These are phyloP conservation scores for Globisporangium nagaii DNA, from an alignment of 352 stramenopile species.

Conservation along the genomic window DNA sequence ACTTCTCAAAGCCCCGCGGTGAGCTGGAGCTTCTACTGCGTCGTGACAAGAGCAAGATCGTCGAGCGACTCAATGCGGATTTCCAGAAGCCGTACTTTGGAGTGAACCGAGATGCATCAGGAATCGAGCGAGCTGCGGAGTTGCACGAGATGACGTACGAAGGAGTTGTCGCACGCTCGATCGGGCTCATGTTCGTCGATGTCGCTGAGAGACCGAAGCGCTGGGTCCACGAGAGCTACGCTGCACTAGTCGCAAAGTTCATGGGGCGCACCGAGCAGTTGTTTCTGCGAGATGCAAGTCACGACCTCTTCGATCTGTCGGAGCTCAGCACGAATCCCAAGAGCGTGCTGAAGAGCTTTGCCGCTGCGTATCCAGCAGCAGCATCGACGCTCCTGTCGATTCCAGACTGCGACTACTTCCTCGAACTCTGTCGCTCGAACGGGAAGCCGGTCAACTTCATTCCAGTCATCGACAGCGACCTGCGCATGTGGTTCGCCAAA, in stretches of 20 bases:
- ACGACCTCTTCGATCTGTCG: constrained; percentile 34
- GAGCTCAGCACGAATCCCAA: constrained; percentile 37
- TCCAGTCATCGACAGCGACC: constrained; percentile 72
- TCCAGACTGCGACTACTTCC: constrained; percentile 77
- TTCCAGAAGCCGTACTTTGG: constrained; percentile 91
- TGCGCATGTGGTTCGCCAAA: constrained; percentile 88
- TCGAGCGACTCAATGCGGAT: constrained; percentile 73
- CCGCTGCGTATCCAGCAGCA: constrained; percentile 42
- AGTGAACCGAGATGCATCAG: constrained; percentile 34
- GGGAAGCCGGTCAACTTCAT: constrained; percentile 88
- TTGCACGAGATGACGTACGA: constrained; percentile 85
- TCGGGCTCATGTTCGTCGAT: constrained; percentile 77
- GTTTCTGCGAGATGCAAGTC: constrained; percentile 36
- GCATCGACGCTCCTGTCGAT: constrained; percentile 60
- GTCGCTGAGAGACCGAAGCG: constrained; percentile 39
- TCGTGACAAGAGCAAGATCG: constrained; percentile 72
- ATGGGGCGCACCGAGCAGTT: constrained; percentile 61
- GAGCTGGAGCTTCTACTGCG: constrained; percentile 63
- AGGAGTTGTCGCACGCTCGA: constrained; percentile 68
- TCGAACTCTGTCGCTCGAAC: constrained; percentile 71
- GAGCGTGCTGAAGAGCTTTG: constrained; percentile 37
- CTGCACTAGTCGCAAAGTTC: constrained; percentile 68
- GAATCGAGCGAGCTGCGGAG: constrained; percentile 34
- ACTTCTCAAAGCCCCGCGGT: constrained; percentile 72
- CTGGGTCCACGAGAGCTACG: constrained; percentile 74